Conservation (phyloP, 768 basidiomycete genomes). For the Heimioporus sp. region DNA sequence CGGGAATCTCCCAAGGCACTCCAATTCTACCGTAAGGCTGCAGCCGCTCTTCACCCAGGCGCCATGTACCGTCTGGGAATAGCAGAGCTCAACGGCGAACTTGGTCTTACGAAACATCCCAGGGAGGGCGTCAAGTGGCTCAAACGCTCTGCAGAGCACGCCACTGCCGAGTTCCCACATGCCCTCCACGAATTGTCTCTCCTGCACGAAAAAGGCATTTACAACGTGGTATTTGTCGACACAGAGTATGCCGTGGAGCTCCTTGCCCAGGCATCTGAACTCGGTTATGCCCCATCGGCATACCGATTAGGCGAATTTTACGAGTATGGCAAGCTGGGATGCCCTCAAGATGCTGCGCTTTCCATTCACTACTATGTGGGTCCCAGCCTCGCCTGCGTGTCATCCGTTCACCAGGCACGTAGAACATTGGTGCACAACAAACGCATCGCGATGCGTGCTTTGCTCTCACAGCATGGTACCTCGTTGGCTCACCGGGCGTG, state of each 20-base stretch:
- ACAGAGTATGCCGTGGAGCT: constrained; percentile 93
- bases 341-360: constrained; percentile 93
- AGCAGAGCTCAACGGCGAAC: constrained; percentile 93
- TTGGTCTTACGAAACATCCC: constrained; percentile 80
- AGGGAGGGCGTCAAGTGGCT: constrained; percentile 99
- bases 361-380: constrained; percentile 98
- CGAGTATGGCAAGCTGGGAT: constrained; percentile 98
- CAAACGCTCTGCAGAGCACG: constrained; percentile 92
- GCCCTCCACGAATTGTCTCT: constrained; percentile 93
- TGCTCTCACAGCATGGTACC: constrained; percentile 97
- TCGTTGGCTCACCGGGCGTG: constrained; percentile 96
- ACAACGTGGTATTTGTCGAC: constrained; percentile 97
- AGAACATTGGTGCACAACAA: constrained; percentile 99
- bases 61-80: constrained; percentile 97
- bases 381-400: constrained; percentile 18
- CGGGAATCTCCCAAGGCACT: constrained; percentile 90
- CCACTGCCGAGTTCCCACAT: constrained; percentile 94
- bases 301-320: constrained; percentile 97
- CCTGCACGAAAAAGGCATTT: constrained; percentile 94
- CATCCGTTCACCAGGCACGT: constrained; percentile 12
- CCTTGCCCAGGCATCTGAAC: constrained; percentile 90
- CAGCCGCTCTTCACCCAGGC: constrained; percentile 86
- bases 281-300: constrained; percentile 95
- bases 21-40: constrained; percentile 92
- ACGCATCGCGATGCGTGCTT: constrained; percentile 97